Evolutionary conservation across 2,329 filamentous ascomycete genomes (phyloP), one percentile per base, ranked within the genome.

Genomic region (Teratosphaeriaceae sp.): DNA sequence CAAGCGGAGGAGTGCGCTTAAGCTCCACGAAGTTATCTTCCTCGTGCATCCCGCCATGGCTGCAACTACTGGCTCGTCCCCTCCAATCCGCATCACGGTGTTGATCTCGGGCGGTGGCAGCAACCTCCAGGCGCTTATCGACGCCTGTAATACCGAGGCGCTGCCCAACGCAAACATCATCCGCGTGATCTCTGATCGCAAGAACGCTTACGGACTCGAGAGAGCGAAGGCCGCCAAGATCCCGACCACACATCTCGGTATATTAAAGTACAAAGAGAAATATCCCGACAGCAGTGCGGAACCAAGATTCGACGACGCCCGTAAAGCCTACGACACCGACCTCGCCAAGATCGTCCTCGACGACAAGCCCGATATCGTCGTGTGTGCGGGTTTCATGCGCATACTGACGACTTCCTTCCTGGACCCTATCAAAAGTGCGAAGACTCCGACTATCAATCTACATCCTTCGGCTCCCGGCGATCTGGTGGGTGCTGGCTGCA

Each of bases 341-440:
- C 71, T 94, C 49, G 85, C 86, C 0, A 64, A 74, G 31, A 72
- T 82, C 46, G 75, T 94, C 40, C 69, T 90, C 19, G 62, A 66
- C 3, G 76, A 83, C 49, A 65, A 65, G 44, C 87, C 88, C 0
- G 78, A 89, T 42, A 65, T 94, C 42, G 79, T 94, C 38, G 82
- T 92, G 7, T 84, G 88, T 52, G 82, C 85, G 3, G 88, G 88
- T 2, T 94, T 85, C 76, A 94, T 94, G 87, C 82, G 92, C 62
- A 82, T 94, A 44, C 76, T 94, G 38, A 81, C 80, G 0, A 70
- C 72, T 2, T 68, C 72, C 1, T 92, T 94, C 61, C 69, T 94
- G 37, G 72, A 75, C 7, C 85, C 86, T 1, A 60, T 94, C 6
- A 73, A 77, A 24, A 67, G 63, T 11, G 77, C 72, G 0, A 75